Base-by-base conservation (phyloP, 345 rosid genomes). In the Gossypium anomalum region DNA sequence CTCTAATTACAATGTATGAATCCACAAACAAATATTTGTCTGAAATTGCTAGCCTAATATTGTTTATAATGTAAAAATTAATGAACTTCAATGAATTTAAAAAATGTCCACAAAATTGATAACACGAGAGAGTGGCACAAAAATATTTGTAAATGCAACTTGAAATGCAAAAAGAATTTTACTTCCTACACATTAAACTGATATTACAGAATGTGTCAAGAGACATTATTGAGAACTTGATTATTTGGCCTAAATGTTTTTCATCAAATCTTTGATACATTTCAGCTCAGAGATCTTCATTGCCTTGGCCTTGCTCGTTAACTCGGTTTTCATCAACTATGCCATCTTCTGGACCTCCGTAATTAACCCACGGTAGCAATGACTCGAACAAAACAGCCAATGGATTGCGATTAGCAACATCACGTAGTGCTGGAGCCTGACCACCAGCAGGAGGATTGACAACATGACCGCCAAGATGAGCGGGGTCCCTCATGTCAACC, bases 301-400 rank as follows among this genome's bases (percentile, higher is more conserved):
- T 44, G 67, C 45, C 79, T 49, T 69, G 77, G 74, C 72, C 87
- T 56, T 84, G 80, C 68, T 80, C 82, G 73, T 86, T 73, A 58
- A 75, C 72, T 66, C 80, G 88, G 83, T 86, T 71, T 34, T 75
- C 83, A 22, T 80, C 85, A 49, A 57, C 85, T 20, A 56, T 70
- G 71, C 69, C 86, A 74, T 84, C 86, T 69, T 64, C 87, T 59
- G 81, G 56, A 78, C 58, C 78, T 58, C 88, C 87, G 62, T 85
- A 87, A 61, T 85, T 77, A 80, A 78, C 91, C 97, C 92, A 89
- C 20, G 97, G 98, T 78, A 91, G 89, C 81, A 91, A 79, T 7
- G 97, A 91, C 76, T 91, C 95, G 22, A 93, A 61, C 66, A 93
- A 83, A 70, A 87, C 92, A 7, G 90, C 89, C 45, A 89, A 69